Conservation (phyloP, 805 yeast species). For the Candida schatavii region DNA sequence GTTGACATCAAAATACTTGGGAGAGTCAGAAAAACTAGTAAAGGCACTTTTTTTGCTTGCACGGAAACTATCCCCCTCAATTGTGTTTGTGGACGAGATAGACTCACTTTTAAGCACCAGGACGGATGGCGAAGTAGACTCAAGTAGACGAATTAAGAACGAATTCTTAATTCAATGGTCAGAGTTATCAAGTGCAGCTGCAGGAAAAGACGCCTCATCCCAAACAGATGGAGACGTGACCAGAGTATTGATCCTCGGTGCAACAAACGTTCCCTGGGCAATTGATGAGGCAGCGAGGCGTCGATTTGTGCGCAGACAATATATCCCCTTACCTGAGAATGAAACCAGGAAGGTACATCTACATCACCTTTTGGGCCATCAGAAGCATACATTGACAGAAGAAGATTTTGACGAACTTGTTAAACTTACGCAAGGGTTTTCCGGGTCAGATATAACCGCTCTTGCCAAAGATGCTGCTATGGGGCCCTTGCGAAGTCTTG, state of each 20-base stretch:
- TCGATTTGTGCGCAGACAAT: conserved; percentile 85
- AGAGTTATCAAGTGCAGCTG: conserved; percentile 83
- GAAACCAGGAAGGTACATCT: conserved; percentile 78
- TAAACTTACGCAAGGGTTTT: conserved; percentile 68
- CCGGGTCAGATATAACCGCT: conserved; percentile 93
- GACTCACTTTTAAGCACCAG: conserved; percentile 85
- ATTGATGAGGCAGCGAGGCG: conserved; percentile 96
- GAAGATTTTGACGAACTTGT: conserved; percentile 61
- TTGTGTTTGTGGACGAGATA: conserved; percentile 93
- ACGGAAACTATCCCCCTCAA: conserved; percentile 82
- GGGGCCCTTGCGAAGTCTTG: conserved; percentile 91
- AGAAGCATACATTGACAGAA: conserved; percentile 65
- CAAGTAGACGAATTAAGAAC: conserved; percentile 84
- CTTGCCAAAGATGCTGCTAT: conserved; percentile 95
- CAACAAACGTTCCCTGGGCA: conserved; percentile 96
- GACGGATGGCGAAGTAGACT: conserved; percentile 76
- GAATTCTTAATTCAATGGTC: conserved; percentile 96
- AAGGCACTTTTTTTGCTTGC: conserved; percentile 85
- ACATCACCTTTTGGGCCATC: conserved; percentile 61
- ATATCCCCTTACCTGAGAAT: conserved; percentile 89
- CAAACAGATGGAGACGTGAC: conserved; percentile 43
- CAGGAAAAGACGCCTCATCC: conserved; percentile 46
- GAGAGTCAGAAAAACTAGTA: conserved; percentile 92
- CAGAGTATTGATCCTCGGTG: conserved; percentile 87
- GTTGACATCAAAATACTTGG: conserved; percentile 80